These are phyloP conservation scores for Pyrenophora tritici-repentis DNA, from an alignment of 2,329 filamentous ascomycete species.

Conservation along the genomic window DNA sequence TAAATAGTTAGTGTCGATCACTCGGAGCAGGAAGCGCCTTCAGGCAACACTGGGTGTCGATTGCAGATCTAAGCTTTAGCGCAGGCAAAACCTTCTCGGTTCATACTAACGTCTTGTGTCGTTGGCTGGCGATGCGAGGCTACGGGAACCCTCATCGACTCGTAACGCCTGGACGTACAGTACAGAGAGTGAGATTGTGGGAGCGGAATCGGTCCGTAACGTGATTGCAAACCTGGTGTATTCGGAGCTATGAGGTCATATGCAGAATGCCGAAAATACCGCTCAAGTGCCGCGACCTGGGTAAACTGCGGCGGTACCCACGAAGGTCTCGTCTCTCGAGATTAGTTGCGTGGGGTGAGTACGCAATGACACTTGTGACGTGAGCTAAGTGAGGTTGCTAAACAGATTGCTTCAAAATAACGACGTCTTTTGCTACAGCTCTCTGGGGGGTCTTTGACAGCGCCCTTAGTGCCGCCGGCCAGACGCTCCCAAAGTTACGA, in stretches of 20 bases:
- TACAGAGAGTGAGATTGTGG: conserved; percentile 1
- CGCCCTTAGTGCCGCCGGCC: too few species aligned
- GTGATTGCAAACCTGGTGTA: conserved; percentile 9
- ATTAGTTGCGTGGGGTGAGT: neutral
- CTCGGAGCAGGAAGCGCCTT: conserved; percentile 11
- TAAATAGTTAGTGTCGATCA: conserved; percentile 11
- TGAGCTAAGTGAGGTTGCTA: neutral
- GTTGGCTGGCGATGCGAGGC: conserved; percentile 4
- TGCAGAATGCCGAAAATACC: conserved; percentile 5
- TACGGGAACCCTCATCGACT: conserved; percentile 3
- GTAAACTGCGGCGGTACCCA: neutral
- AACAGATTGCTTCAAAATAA: neutral
- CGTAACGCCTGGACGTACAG: conserved; percentile 1
- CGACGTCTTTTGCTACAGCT: too few species aligned
- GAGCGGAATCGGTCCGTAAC: conserved; percentile 7
- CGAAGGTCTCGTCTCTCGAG: neutral
- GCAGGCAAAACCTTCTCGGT: conserved; percentile 13
- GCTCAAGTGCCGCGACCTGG: conserved; percentile 7
- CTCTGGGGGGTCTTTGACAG: too few species aligned
- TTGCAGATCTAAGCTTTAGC: conserved; percentile 12
- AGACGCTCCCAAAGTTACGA: neutral
- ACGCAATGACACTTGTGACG: neutral
- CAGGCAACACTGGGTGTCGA: conserved; percentile 10
- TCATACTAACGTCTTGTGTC: conserved; percentile 10
- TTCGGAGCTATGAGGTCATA: conserved; percentile 1